Evolutionary conservation across 768 basidiomycete genomes (phyloP).

Genomic region (Austroboletus festivus): DNA sequence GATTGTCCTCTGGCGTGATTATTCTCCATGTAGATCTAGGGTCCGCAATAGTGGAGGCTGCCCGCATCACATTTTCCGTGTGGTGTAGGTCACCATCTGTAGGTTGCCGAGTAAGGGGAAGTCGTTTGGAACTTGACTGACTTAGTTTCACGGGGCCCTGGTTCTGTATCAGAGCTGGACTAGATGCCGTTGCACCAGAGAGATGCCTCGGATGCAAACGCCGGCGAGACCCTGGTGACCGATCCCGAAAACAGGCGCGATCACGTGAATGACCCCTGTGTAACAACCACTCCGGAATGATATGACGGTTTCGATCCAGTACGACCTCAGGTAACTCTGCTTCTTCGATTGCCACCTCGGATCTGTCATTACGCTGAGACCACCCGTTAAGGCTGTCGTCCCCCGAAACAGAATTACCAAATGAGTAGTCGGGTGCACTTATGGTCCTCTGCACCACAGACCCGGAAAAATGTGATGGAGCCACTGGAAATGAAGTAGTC

Average conservation of each 20-base stretch:
- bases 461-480: conserved; percentile 22
- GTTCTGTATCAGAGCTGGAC: conserved; percentile 57
- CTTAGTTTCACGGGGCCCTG: conserved; percentile 20
- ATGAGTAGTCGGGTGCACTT: conserved; percentile 22
- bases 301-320: conserved; percentile 91
- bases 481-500: conserved; percentile 12
- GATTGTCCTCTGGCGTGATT: conserved; percentile 27
- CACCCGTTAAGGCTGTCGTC: conserved; percentile 1
- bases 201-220: conserved; percentile 42
- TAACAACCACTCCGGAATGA: conserved; percentile 92
- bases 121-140: conserved; percentile 29
- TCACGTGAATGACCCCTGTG: conserved; percentile 46
- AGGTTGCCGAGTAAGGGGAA: conserved; percentile 42
- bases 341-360: conserved; percentile 52
- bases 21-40: conserved; percentile 16
- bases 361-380: conserved; percentile 32
- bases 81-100: conserved; percentile 46
- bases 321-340: conserved; percentile 93
- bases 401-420: conserved; percentile 1
- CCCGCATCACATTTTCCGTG: conserved; percentile 34
- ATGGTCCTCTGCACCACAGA: conserved; percentile 29
- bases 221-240: conserved; percentile 31
- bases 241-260: conserved; percentile 47
- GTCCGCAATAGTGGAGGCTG: conserved; percentile 26
- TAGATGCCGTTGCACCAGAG: conserved; percentile 59